Percentiles rank a stretch among this genome's conserved stretches.
Evolutionary conservation across 1,284 basidiomycete species (phyloP).

Genomic region (Schizophyllum amplum): DNA sequence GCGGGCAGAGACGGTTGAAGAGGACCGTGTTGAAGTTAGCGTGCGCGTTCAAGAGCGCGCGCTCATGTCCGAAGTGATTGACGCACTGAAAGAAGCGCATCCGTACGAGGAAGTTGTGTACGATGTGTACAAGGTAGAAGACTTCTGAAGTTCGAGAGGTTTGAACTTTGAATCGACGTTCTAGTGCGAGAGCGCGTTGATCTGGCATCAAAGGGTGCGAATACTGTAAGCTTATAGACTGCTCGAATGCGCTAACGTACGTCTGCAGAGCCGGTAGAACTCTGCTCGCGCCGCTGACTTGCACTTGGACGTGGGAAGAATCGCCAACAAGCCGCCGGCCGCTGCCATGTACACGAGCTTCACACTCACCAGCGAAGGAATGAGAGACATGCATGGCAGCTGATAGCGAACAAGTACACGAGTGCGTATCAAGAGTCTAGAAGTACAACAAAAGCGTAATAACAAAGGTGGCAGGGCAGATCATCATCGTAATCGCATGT

Average conservation of each 20-base stretch:
- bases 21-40: constrained; percentile 47
- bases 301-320: no score
- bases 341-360: no score
- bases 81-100: constrained; percentile 41
- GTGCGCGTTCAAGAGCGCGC: constrained; percentile 24
- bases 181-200: neutral
- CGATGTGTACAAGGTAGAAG: constrained; percentile 44
- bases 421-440: neutral
- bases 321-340: no score
- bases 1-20: constrained; percentile 38
- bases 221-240: no score
- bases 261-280: no score
- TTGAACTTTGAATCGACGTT: neutral
- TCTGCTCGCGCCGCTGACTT: no score
- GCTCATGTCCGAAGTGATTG: constrained; percentile 27
- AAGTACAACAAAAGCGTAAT: neutral
- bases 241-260: no score
- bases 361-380: no score
- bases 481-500: neutral
- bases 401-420: no score
- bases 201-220: neutral
- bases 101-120: constrained; percentile 53
- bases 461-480: neutral
- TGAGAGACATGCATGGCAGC: no score
- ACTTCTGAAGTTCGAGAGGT: constrained; percentile 22